Evolutionary conservation across 306 rosid genomes (phyloP).

Genomic region (Vicia faba): DNA sequence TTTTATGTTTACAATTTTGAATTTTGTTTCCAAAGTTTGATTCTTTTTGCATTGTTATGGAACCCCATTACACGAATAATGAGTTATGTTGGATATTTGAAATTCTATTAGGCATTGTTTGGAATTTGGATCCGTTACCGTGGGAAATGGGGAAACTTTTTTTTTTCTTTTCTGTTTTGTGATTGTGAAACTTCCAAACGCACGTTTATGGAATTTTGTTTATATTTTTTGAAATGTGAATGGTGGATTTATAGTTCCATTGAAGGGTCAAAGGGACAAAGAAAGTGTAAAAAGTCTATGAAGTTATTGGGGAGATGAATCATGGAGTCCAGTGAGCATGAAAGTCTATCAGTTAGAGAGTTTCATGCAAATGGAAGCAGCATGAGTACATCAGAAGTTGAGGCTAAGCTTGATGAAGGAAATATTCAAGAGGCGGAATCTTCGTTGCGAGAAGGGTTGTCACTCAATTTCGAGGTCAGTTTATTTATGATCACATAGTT

Average conservation of each 20-base stretch:
- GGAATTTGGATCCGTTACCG: constrained; percentile 36
- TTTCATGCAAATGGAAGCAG: constrained; percentile 69
- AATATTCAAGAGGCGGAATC: constrained; percentile 91
- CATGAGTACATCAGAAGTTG: constrained; percentile 67
- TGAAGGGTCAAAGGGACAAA: constrained; percentile 25
- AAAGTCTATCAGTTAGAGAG: constrained; percentile 48
- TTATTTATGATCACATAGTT: constrained; percentile 18
- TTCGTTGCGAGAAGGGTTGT: constrained; percentile 79
- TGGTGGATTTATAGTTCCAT: neutral
- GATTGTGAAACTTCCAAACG: constrained; percentile 11
- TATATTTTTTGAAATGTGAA: constrained; percentile 23
- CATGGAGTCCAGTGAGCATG: constrained; percentile 64
- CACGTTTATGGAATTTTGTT: constrained; percentile 16
- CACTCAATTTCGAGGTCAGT: constrained; percentile 85
- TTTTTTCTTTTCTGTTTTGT: neutral
- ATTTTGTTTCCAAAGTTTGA: constrained; percentile 35
- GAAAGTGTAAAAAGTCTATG: constrained; percentile 37
- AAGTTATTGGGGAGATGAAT: constrained; percentile 46
- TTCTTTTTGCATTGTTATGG: constrained; percentile 14
- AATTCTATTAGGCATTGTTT: constrained; percentile 9
- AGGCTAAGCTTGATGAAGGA: constrained; percentile 90
- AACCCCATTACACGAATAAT: constrained; percentile 22
- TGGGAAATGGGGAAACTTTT: constrained; percentile 27
- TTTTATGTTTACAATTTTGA: constrained; percentile 21
- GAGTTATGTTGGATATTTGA: constrained; percentile 21